These are phyloP conservation scores for Inga leiocalycina DNA, from an alignment of 306 rosid genomes.

Conservation along the genomic window DNA sequence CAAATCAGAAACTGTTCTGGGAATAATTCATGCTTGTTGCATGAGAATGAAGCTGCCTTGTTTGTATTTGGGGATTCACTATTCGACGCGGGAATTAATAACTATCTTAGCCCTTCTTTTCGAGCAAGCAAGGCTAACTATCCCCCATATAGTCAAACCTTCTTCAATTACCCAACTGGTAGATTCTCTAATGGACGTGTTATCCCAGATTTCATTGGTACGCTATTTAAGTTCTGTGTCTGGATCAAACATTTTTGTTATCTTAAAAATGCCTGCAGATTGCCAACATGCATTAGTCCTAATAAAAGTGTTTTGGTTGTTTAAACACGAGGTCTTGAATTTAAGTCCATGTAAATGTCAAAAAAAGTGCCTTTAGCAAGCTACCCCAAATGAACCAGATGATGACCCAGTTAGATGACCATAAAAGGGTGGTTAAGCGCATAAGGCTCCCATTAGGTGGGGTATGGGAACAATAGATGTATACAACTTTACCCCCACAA, in stretches of 20 bases:
- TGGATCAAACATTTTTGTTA: not conserved
- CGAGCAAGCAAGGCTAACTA: constrained; percentile 28
- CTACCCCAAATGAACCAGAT: too few species aligned
- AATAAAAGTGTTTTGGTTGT: too few species aligned
- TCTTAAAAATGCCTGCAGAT: too few species aligned
- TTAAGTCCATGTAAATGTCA: too few species aligned
- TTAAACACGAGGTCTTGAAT: too few species aligned
- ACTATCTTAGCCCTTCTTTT: constrained; percentile 44
- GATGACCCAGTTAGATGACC: too few species aligned
- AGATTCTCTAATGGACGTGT: constrained; percentile 50
- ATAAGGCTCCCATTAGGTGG: too few species aligned
- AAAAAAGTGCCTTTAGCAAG: too few species aligned
- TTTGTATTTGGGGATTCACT: constrained; percentile 63
- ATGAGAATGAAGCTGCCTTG: constrained; percentile 20
- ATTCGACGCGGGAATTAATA: constrained; percentile 56
- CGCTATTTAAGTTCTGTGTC: not conserved
- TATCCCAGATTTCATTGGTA: constrained; percentile 42
- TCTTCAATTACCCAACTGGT: constrained; percentile 48
- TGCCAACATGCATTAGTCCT: too few species aligned
- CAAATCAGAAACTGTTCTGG: not conserved
- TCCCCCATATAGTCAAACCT: constrained; percentile 48
- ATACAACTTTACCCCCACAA: too few species aligned
- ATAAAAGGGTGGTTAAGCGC: accelerated
- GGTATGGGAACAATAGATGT: accelerated
- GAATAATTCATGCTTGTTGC: not conserved